Evolutionary conservation across 768 basidiomycete species (phyloP), one percentile per base, ranked within the genome.

Genomic region (Suillus spraguei): DNA sequence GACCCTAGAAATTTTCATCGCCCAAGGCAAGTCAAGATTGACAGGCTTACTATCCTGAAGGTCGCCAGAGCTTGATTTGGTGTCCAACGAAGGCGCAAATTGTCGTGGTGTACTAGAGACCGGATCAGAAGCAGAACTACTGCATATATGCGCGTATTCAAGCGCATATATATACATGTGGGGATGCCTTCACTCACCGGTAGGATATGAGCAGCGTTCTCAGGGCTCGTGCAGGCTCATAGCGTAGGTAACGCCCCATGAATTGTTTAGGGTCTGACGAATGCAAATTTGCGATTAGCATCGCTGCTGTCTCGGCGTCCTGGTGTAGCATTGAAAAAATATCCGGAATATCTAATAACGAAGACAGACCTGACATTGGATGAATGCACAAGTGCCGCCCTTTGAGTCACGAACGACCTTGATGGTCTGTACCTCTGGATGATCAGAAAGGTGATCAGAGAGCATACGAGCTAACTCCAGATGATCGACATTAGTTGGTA

Each of bases 371-470:
- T 91, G 84, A 81, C 91, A 93, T 76, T 94, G 92, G 28, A 92
- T 87, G 72, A 94, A 94, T 62, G 92, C 92, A 70, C 92, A 94
- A 52, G 90, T 85, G 16, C 90, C 88, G 44, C 90, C 90, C 72
- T 87, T 89, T 63, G 83, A 84, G 73, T 92, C 90, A 62, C 87
- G 87, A 47, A 92, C 84, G 60, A 92, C 86, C 63, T 85, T 85
- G 73, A 93, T 82, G 56, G 83, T 83, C 72, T 85, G 88, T 67
- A 92, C 78, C 64, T 87, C 84, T 0, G 84, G 79, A 71, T 90
- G 83, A 60, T 83, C 82, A 8, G 87, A 86, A 60, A 94, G 81
- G 72, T 91, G 90, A 41, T 86, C 82, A 52, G 82, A 79, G 59
- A 94, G 82, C 71, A 87, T 77, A 59, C 78, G 77, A 22, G 82